Conservation (phyloP, 176 grass and related monocot genomes). For the Hordeum marinum region DNA sequence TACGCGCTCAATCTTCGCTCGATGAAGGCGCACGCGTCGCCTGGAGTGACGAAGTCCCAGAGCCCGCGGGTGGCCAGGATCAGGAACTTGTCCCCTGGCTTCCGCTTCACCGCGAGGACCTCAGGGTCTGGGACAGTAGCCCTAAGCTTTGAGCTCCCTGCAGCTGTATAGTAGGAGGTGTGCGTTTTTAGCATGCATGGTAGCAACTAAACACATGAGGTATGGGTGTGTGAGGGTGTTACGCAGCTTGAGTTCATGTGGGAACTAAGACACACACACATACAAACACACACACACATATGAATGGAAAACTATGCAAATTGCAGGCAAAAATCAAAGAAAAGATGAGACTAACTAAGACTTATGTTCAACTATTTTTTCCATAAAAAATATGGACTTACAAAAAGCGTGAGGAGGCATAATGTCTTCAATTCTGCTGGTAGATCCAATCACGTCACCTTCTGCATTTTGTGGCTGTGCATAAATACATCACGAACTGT, state of each 20-base stretch:
- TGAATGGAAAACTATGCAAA: neutral
- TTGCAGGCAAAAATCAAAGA: neutral
- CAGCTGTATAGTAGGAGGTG: neutral
- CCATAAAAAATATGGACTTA: neutral
- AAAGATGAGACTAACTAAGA: neutral
- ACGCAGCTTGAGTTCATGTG: neutral
- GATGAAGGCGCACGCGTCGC: neutral
- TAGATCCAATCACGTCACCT: neutral
- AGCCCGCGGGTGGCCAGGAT: neutral
- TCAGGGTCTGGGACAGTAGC: neutral
- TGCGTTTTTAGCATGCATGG: neutral
- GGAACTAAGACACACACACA: neutral
- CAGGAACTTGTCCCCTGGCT: conserved; percentile 12
- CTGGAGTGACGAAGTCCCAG: neutral
- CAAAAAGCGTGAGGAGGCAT: neutral
- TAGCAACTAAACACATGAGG: neutral
- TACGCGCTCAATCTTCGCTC: neutral
- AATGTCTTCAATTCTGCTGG: neutral
- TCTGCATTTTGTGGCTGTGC: neutral
- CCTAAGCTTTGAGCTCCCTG: neutral
- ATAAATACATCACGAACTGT: neutral
- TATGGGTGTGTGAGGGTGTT: neutral
- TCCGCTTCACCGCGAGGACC: neutral
- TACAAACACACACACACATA: neutral
- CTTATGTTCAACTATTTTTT: neutral